A percentile compares a stretch with the other conserved stretches of the same genome.
Conservation (phyloP, 352 stramenopile species). For the Globisporangium nunn region DNA sequence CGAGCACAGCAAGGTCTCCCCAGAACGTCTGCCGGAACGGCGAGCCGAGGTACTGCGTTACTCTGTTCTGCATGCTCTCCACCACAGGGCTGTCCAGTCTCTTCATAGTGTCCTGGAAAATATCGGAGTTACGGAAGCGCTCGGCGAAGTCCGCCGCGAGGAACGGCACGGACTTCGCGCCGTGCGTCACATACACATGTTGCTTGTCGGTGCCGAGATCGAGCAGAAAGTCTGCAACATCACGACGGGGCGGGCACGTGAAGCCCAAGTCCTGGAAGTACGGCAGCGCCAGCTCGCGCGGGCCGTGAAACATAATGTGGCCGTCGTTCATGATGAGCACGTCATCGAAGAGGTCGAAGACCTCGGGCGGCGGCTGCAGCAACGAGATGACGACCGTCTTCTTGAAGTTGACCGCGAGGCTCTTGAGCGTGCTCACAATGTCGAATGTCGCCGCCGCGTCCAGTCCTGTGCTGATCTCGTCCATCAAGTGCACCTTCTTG, state of each 20-base stretch:
- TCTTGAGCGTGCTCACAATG: conserved; percentile 42
- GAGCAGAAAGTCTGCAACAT: conserved; percentile 49
- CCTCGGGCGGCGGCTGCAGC: conserved; percentile 90
- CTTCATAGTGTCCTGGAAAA: conserved; percentile 39
- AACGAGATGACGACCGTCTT: conserved; percentile 69
- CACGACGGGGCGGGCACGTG: conserved; percentile 31
- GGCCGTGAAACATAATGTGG: conserved; percentile 79
- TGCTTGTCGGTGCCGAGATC: conserved; percentile 51
- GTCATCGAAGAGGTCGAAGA: conserved; percentile 92
- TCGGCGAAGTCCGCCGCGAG: conserved; percentile 36
- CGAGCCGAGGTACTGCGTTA: not conserved
- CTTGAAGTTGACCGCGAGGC: conserved; percentile 40
- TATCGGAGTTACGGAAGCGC: conserved; percentile 37
- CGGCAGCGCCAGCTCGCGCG: conserved; percentile 20
- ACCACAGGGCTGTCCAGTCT: conserved; percentile 19
- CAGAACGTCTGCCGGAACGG: conserved; percentile 46
- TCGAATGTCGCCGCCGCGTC: conserved; percentile 52
- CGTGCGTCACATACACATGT: conserved; percentile 23
- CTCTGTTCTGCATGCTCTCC: conserved; percentile 3
- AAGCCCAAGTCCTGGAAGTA: conserved; percentile 52
- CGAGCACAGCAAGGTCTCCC: conserved; percentile 32
- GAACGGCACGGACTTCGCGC: conserved; percentile 15
- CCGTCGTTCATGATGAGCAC: conserved; percentile 88
- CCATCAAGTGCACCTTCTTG: conserved; percentile 65
- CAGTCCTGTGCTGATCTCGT: conserved; percentile 69